Percentiles rank a stretch among this genome's conserved stretches.
Evolutionary conservation across 805 yeast species (phyloP).

Genomic region (Candida xyloterini): DNA sequence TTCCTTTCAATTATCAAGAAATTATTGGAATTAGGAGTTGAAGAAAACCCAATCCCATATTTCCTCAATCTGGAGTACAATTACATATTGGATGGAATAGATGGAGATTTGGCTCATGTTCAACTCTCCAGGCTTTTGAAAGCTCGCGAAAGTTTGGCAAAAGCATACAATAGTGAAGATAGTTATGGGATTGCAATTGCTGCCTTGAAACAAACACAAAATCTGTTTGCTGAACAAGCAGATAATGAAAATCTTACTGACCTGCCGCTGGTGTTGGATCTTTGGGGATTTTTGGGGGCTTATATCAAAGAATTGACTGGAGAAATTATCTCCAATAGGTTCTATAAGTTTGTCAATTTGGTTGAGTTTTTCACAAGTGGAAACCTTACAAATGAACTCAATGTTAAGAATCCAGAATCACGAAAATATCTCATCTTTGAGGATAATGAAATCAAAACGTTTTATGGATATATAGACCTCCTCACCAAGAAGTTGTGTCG

Average conservation of each 20-base stretch:
- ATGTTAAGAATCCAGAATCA: conserved; percentile 6
- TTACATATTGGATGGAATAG: conserved; percentile 37
- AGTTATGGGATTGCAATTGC: conserved; percentile 23
- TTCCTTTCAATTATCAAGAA: conserved; percentile 48
- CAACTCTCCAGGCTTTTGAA: conserved; percentile 39
- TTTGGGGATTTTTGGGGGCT: conserved; percentile 53
- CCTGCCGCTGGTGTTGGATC: conserved; percentile 52
- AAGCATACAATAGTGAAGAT: conserved; percentile 28
- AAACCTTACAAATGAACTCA: conserved; percentile 34
- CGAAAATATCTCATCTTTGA: conserved; percentile 40
- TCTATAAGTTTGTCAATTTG: conserved; percentile 51
- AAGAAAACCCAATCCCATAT: conserved; percentile 57
- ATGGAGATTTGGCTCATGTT: conserved; percentile 39
- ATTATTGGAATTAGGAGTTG: conserved; percentile 60
- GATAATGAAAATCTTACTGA: conserved; percentile 35
- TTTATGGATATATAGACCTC: conserved; percentile 32
- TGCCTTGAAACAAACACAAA: conserved; percentile 27
- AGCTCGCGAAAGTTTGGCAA: conserved; percentile 39
- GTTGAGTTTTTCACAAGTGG: conserved; percentile 52
- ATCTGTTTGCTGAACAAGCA: conserved; percentile 23
- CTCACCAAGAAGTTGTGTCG: conserved; percentile 29
- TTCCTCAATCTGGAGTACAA: conserved; percentile 56
- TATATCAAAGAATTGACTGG: conserved; percentile 36
- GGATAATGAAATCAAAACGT: conserved; percentile 39
- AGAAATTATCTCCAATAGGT: conserved; percentile 34